phyloP scores from a whole-genome alignment of 805 yeast species.

The Wickerhamiella hasegawae region DNA sequence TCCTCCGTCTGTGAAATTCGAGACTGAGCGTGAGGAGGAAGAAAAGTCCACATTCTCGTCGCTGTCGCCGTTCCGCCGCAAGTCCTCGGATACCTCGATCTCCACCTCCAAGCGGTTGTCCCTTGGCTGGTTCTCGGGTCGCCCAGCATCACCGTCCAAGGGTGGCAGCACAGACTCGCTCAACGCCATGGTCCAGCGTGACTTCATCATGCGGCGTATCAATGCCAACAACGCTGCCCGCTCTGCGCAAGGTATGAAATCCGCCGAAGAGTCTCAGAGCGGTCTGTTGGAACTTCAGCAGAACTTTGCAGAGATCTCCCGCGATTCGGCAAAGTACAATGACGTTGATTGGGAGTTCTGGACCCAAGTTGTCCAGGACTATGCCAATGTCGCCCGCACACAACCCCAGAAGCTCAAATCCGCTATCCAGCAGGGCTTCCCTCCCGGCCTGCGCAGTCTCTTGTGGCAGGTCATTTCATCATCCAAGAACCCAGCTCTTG shows the following conservation, averaged over 20 bases:
- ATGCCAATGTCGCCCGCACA: conserved; percentile 45
- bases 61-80: no score
- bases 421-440: conserved; percentile 64
- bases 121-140: no score
- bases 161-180: neutral
- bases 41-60: no score
- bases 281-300: conserved; percentile 26
- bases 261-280: conserved; percentile 32
- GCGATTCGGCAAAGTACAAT: conserved; percentile 6
- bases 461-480: conserved; percentile 83
- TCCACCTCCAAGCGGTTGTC: no score
- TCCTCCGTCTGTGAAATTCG: no score
- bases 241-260: neutral
- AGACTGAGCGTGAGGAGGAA: no score
- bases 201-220: conserved; percentile 14
- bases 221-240: conserved; percentile 11
- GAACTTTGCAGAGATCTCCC: conserved; percentile 15
- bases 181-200: conserved; percentile 3
- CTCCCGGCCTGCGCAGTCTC: conserved; percentile 70
- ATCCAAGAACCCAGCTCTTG: conserved; percentile 49
- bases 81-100: no score
- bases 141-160: no score
- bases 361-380: conserved; percentile 68
- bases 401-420: conserved; percentile 43
- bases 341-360: conserved; percentile 45